Base-by-base conservation (phyloP, 1,139 yeast genomes). In the Spathaspora sp. region DNA sequence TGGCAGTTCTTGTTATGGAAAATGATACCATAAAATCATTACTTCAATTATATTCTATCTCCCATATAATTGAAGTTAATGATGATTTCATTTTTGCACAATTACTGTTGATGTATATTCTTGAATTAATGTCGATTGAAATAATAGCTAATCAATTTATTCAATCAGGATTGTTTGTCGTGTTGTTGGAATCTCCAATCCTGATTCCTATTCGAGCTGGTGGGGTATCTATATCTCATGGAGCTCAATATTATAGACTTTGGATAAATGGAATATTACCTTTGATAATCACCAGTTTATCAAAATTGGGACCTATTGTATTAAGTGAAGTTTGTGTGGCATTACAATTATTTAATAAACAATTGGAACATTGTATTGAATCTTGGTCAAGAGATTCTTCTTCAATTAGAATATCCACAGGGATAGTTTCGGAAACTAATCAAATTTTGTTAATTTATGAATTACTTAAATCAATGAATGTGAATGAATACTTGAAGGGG, bases 201-300 rank as follows among this genome's bases (percentile, higher is more conserved):
- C 86, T 96, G 0, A 66, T 74, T 29, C 73, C 76, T 1, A 80
- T 91, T 37, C 89, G 85, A 58, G 72, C 75, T 7, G 96, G 96
- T 1, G 78, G 78, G 2, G 64, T 88, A 3, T 72, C 73, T 20
- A 76, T 87, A 1, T 58, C 66, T 1, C 56, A 60, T 4, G 73
- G 78, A 16, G 78, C 86, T 1, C 76, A 78, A 49, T 68, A 87
- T 51, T 93, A 89, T 61, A 75, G 80, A 45, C 72, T 88, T 18
- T 91, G 97, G 97, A 79, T 83, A 10, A 84, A 86, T 58, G 96
- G 96, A 0, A 69, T 91, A 17, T 69, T 91, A 39, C 86, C 95
- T 0, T 78, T 89, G 7, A 70, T 86, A 23, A 65, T 89, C 38
- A 73, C 80, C 2, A 65, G 89, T 15, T 62, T 89, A 43, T 74